A percentile compares a stretch with the other conserved stretches of the same genome.
Evolutionary conservation across 805 yeast species (phyloP).

Genomic region (Sugiyamaella smithiae): DNA sequence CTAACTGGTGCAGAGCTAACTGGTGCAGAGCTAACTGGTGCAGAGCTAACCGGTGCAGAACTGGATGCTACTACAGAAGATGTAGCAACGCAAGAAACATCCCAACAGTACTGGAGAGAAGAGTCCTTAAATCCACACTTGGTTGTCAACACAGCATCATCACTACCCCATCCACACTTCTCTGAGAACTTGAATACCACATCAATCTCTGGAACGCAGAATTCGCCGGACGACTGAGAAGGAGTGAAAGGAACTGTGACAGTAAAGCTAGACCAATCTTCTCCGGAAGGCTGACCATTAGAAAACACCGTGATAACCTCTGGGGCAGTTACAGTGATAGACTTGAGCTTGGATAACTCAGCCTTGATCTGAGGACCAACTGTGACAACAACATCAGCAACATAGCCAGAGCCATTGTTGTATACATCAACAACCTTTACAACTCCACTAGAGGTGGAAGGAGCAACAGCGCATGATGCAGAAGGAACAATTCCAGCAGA

Average conservation of each 20-base stretch:
- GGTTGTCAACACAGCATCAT: not conserved
- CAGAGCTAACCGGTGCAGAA: not conserved
- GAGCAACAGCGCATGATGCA: not conserved
- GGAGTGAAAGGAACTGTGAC: not conserved
- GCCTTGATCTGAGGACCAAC: not conserved
- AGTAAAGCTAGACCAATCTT: not conserved
- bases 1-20: slow-evolving; percentile 77
- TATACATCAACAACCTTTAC: not conserved
- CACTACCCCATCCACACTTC: not conserved
- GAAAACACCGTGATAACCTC: not conserved
- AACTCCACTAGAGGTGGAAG: not conserved
- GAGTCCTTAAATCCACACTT: not conserved
- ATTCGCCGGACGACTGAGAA: not conserved
- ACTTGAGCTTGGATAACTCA: not conserved
- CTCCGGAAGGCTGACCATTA: not conserved
- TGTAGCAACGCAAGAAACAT: not conserved
- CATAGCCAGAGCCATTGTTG: not conserved
- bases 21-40: slow-evolving; percentile 45
- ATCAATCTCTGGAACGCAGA: not conserved
- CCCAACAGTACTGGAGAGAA: not conserved
- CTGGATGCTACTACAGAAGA: not conserved
- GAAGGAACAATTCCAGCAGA: not conserved
- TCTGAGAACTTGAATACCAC: not conserved
- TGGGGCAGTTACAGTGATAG: not conserved
- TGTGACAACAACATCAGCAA: not conserved